Evolutionary conservation across 2,329 filamentous ascomycete genomes (phyloP).

Genomic region (Cercospora nicotianae): DNA sequence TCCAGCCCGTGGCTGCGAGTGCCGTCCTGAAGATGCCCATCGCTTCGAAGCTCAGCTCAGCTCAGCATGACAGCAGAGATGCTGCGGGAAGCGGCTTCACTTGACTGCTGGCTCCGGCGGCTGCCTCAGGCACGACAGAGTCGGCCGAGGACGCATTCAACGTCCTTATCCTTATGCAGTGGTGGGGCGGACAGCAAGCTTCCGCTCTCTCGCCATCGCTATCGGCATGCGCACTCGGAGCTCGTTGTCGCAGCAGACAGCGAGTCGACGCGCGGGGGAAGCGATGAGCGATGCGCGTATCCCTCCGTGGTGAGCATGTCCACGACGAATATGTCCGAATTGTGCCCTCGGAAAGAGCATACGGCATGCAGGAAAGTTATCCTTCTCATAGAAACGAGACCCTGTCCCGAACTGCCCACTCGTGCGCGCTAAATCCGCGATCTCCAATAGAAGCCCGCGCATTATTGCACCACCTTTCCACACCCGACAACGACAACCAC

Average conservation of each 20-base stretch:
- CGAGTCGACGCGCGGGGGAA: neutral
- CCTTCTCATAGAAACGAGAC: neutral
- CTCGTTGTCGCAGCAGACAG: neutral
- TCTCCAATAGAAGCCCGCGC: neutral
- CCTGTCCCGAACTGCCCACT: neutral
- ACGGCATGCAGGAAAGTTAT: neutral
- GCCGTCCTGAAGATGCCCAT: slow-evolving; percentile 39
- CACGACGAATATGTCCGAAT: neutral
- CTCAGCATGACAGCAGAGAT: neutral
- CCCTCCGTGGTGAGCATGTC: neutral
- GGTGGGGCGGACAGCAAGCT: neutral
- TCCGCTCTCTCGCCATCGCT: neutral
- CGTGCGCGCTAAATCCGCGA: neutral
- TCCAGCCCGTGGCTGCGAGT: slow-evolving; percentile 37
- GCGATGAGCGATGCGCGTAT: neutral
- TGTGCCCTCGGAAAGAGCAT: neutral
- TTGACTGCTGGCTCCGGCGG: neutral
- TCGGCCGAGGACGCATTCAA: neutral
- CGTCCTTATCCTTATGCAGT: neutral
- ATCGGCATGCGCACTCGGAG: neutral
- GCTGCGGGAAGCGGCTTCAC: neutral
- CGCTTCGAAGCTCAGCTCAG: slow-evolving; percentile 8
- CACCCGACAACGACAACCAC: neutral
- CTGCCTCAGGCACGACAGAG: neutral
- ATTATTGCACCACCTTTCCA: neutral